A percentile compares a stretch with the other conserved stretches of the same genome.
Conservation (phyloP, 768 basidiomycete genomes). For the Lactifluus pinguis region DNA sequence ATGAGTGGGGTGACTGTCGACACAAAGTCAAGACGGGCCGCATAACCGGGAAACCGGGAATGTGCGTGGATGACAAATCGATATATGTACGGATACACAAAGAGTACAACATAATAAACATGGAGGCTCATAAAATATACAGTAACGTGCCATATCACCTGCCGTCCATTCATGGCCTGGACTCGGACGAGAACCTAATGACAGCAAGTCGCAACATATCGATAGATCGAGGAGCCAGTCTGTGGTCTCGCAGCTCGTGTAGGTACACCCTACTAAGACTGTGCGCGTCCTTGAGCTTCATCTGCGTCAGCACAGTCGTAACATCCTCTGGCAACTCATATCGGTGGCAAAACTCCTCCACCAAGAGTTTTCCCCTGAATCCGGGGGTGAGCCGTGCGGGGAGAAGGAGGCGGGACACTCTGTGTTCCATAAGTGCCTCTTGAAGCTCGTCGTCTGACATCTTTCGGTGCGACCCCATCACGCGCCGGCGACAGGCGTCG, state of each 20-base stretch:
- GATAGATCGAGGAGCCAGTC: background rate
- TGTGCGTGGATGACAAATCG: too few species aligned
- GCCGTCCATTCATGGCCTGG: background rate
- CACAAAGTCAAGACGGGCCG: too few species aligned
- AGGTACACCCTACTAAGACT: slow-evolving; percentile 5
- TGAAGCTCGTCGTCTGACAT: slow-evolving; percentile 11
- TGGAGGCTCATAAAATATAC: background rate
- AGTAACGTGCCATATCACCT: background rate
- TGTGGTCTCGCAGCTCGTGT: background rate
- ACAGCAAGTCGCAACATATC: slow-evolving; percentile 11
- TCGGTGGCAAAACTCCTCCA: slow-evolving; percentile 7
- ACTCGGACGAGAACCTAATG: slow-evolving; percentile 11
- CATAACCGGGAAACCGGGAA: too few species aligned
- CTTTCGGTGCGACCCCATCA: background rate
- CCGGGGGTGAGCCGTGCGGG: slow-evolving; percentile 8
- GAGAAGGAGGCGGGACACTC: slow-evolving; percentile 4
- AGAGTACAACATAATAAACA: slow-evolving; percentile 4
- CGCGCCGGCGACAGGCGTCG: background rate
- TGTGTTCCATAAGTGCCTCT: slow-evolving; percentile 2
- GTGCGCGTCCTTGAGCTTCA: slow-evolving; percentile 8
- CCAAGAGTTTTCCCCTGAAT: background rate
- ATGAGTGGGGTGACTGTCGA: too few species aligned
- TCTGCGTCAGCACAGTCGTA: background rate
- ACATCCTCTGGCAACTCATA: slow-evolving; percentile 9
- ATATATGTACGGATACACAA: slow-evolving; percentile 4